Conservation (phyloP, 2,329 filamentous ascomycete genomes). For the Helminthosporium solani region DNA sequence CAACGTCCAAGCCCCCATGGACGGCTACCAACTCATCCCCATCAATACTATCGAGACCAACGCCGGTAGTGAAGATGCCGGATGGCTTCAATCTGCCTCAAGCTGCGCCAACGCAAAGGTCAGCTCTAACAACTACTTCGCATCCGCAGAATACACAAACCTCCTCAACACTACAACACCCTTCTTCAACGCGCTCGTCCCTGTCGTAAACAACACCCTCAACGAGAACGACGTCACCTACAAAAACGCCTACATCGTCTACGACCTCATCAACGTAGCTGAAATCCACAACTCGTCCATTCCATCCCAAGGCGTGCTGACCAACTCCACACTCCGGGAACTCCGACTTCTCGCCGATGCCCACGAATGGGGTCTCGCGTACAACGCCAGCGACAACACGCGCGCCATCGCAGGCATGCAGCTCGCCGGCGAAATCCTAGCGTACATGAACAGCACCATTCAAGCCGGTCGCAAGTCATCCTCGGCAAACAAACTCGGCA, state of each 20-base stretch:
- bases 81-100: slow-evolving; percentile 60
- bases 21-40: slow-evolving; percentile 82
- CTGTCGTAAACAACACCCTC: slow-evolving; percentile 57
- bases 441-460: slow-evolving; percentile 49
- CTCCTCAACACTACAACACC: slow-evolving; percentile 51
- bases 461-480: slow-evolving; percentile 19
- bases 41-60: slow-evolving; percentile 63
- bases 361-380: slow-evolving; percentile 82
- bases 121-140: slow-evolving; percentile 62
- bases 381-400: slow-evolving; percentile 61
- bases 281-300: slow-evolving; percentile 65
- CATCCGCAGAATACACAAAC: slow-evolving; percentile 51
- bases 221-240: slow-evolving; percentile 51
- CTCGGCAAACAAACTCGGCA: slow-evolving; percentile 46
- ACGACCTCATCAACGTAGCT: slow-evolving; percentile 63
- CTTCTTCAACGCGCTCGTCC: slow-evolving; percentile 56
- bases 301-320: slow-evolving; percentile 55
- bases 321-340: slow-evolving; percentile 62
- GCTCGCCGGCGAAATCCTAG: slow-evolving; percentile 50
- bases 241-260: slow-evolving; percentile 65
- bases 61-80: slow-evolving; percentile 58
- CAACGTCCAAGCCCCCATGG: slow-evolving; percentile 65
- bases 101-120: slow-evolving; percentile 57
- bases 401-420: slow-evolving; percentile 51
- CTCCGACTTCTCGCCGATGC: slow-evolving; percentile 72